A percentile compares a stretch with the other conserved stretches of the same genome.
phyloP scores from a whole-genome alignment of 305 asterid genomes.

The Solanum aculeatissimum region DNA sequence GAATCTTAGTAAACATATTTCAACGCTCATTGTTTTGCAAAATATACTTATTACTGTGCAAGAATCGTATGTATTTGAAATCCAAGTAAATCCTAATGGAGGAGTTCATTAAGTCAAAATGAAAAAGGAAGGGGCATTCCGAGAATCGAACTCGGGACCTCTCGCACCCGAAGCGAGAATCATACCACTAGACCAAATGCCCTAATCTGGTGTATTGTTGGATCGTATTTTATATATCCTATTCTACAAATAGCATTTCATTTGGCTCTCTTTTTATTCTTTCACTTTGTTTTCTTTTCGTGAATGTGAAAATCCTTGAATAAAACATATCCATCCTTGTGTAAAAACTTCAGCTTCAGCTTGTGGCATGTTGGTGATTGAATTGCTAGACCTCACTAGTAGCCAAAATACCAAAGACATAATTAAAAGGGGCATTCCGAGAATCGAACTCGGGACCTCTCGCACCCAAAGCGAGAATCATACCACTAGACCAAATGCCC shows the following conservation, averaged over 20 bases:
- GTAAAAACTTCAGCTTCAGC: not conserved
- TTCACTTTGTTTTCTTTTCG: not conserved
- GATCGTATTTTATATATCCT: not conserved
- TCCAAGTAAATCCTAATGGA: no score
- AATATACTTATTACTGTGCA: no score
- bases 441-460: constrained; percentile 97
- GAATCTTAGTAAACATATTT: not conserved
- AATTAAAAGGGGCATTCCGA: constrained; percentile 31
- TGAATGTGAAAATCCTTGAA: not conserved
- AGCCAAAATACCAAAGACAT: not conserved
- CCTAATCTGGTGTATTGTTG: not conserved
- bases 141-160: constrained; percentile 88
- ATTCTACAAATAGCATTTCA: not conserved
- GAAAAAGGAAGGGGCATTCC: constrained; percentile 65
- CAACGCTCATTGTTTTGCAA: no score
- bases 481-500: constrained; percentile 49
- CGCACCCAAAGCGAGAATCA: constrained; percentile 96
- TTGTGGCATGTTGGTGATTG: not conserved
- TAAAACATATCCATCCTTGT: not conserved
- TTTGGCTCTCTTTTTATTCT: not conserved
- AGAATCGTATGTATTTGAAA: no score
- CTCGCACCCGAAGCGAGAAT: constrained; percentile 92
- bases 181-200: constrained; percentile 63
- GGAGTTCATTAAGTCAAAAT: no score
- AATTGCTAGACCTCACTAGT: not conserved